Evolutionary conservation across 805 yeast genomes (phyloP).

Genomic region (Zygosaccharomyces pseudorouxii): DNA sequence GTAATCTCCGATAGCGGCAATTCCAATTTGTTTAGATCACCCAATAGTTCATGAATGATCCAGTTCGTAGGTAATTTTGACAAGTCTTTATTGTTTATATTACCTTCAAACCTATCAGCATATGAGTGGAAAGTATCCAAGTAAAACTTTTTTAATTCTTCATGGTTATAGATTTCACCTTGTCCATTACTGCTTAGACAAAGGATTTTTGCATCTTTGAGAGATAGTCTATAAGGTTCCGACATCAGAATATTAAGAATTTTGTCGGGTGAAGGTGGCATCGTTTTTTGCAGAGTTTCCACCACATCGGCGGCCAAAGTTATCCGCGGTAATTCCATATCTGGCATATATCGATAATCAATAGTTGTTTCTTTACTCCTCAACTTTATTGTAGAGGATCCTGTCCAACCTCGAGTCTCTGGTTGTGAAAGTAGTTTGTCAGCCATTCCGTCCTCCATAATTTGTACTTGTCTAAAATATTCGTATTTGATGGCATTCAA

Average conservation of each 20-base stretch:
- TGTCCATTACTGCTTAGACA: slow-evolving; percentile 42
- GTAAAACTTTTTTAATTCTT: slow-evolving; percentile 50
- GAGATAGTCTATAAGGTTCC: slow-evolving; percentile 50
- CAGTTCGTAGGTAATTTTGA: slow-evolving; percentile 58
- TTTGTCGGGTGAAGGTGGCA: slow-evolving; percentile 64
- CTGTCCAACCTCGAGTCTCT: slow-evolving; percentile 94
- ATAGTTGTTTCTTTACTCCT: slow-evolving; percentile 76
- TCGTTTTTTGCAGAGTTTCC: slow-evolving; percentile 36
- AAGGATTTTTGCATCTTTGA: slow-evolving; percentile 73
- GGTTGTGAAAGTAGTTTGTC: slow-evolving; percentile 26
- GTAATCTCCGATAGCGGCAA: slow-evolving; percentile 31
- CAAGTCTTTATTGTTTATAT: slow-evolving; percentile 21
- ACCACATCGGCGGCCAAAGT: slow-evolving; percentile 40
- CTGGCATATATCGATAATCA: slow-evolving; percentile 93
- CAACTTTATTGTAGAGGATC: slow-evolving; percentile 56
- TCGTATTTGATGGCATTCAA: slow-evolving; percentile 70
- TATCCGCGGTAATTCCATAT: slow-evolving; percentile 75
- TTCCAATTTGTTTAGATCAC: slow-evolving; percentile 54
- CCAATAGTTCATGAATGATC: slow-evolving; percentile 77
- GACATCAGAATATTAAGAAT: slow-evolving; percentile 43
- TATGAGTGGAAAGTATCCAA: slow-evolving; percentile 34
- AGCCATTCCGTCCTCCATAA: slow-evolving; percentile 39
- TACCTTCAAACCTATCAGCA: slow-evolving; percentile 25
- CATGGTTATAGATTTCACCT: slow-evolving; percentile 25
- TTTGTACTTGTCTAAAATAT: slow-evolving; percentile 59